These are phyloP conservation scores for Linnemannia zychae DNA, from an alignment of 192 early-diverging fungal genomes.

Conservation along the genomic window DNA sequence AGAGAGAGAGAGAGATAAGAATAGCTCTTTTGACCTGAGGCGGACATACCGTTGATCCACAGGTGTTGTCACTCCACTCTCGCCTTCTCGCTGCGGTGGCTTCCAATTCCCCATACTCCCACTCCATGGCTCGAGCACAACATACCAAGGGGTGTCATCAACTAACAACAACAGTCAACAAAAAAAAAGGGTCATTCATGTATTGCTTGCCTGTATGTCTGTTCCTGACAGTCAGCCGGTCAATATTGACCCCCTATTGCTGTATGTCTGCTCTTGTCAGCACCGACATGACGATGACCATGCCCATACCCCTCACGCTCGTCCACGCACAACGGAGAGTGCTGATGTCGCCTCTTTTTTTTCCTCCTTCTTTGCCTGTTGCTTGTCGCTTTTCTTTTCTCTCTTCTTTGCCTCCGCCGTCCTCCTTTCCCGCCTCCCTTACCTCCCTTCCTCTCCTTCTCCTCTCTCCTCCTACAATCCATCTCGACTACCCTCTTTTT, in stretches of 20 bases:
- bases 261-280: slow-evolving; percentile 9
- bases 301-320: background rate
- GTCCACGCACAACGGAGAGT: background rate
- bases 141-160: no score
- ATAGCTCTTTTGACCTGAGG: background rate
- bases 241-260: slow-evolving; percentile 1
- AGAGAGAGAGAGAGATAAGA: background rate
- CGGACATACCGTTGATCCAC: background rate
- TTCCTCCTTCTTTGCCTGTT: no score
- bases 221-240: background rate
- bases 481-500: background rate
- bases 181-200: background rate
- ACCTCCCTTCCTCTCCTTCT: no score
- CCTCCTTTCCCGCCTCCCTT: background rate
- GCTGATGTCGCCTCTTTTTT: background rate
- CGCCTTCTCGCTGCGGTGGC: background rate
- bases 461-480: background rate
- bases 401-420: slow-evolving; percentile 12
- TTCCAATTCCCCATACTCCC: no score
- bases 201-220: background rate
- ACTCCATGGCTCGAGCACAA: no score
- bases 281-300: background rate
- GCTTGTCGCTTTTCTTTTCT: slow-evolving; percentile 6
- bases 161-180: background rate
- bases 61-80: background rate